Base-by-base conservation (phyloP, 768 basidiomycete species). In the Pulveroboletus sp. region DNA sequence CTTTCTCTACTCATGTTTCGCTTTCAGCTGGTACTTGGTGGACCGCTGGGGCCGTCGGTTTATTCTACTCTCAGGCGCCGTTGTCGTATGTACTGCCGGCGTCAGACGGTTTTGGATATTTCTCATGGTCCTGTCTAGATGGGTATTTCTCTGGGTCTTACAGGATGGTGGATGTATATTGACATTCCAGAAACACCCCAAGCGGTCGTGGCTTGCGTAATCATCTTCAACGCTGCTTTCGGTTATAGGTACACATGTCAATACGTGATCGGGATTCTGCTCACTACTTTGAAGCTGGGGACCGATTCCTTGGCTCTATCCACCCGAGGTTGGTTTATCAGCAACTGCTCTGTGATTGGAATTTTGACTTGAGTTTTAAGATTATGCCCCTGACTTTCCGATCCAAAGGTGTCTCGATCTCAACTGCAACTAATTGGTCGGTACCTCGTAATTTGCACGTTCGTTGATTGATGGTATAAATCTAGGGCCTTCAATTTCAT, bases 361-460 rank as follows among this genome's bases (percentile, higher is more conserved):
- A 25, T 31, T 13, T 37, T 51, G 16, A 49, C 50, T 42, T 5
- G 39, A 43, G 53, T 38, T n/a, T 23, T 20, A 53, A 88, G 85
- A 95, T 97, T 64, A 86, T 97, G 80, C 93, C 93, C 11, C 75
- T 94, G 36, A 76, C 84, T 16, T 80, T 94, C 59, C 82, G 95
- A 33, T 94, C 92, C 11, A 97, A 97, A 71, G 94, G 94, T n/a
- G 94, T 97, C 20, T 94, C 91, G 7, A 60, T 97, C 29, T 95
- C 92, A 0, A 97, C 94, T 5, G 92, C 92, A 13, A 94, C 90
- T 8, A 89, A 88, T 58, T 87, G 77, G 72, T 72, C 53, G 31
- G 61, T 47, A 24, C 25, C 21, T 44, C 20, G 12, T 11, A 8
- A 11, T 34, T 33, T 16, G 23, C 33, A 4, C 9, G 2, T 41